Evolutionary conservation across 352 stramenopile species (phyloP).

Genomic region (Globisporangium takayamanum): DNA sequence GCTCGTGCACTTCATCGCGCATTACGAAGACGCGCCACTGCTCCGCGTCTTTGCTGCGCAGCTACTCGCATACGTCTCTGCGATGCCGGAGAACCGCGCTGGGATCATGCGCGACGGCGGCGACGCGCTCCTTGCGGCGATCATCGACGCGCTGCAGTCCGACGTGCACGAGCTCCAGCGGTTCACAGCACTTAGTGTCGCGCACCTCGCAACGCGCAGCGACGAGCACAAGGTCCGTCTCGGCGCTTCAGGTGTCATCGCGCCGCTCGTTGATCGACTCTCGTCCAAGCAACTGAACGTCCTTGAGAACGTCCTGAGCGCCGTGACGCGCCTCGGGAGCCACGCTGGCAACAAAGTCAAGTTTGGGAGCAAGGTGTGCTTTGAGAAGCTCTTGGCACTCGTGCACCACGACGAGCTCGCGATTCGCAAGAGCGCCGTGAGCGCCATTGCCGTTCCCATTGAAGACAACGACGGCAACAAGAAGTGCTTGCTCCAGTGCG

Average conservation of each 20-base stretch:
- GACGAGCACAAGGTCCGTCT: conserved; percentile 56
- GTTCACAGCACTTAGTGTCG: conserved; percentile 46
- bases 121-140: conserved; percentile 24
- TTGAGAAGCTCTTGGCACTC: conserved; percentile 60
- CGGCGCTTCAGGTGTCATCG: conserved; percentile 33
- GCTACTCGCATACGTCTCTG: conserved; percentile 41
- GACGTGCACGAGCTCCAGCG: conserved; percentile 53
- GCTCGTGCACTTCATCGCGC: conserved; percentile 27
- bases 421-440: conserved; percentile 60
- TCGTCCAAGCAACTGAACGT: conserved; percentile 64
- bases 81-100: conserved; percentile 38
- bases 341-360: conserved; percentile 79
- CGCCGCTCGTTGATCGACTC: conserved; percentile 48
- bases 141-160: conserved; percentile 39
- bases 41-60: conserved; percentile 29
- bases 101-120: conserved; percentile 35
- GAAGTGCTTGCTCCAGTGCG: conserved; percentile 54
- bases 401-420: conserved; percentile 54
- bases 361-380: conserved; percentile 61
- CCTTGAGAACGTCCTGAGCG: conserved; percentile 61
- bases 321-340: conserved; percentile 58
- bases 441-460: conserved; percentile 51
- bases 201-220: conserved; percentile 51
- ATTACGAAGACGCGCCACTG: conserved; percentile 6
- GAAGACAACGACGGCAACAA: conserved; percentile 71